phyloP scores from a whole-genome alignment of 129 eudicot genomes.

The Flaveria ramosissima region DNA sequence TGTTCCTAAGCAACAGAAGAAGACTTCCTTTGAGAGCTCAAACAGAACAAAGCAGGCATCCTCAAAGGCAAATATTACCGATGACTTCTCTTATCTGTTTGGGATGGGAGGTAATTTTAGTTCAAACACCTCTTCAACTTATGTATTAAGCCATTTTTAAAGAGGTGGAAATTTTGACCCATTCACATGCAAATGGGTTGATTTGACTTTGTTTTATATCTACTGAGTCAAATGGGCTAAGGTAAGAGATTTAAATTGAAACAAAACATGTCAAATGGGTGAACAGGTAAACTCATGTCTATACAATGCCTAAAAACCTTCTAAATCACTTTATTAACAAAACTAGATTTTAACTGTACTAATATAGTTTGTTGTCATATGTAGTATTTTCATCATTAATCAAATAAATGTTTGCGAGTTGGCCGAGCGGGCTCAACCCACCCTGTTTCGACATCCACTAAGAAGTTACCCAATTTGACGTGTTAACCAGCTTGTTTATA shows the following conservation, averaged over 20 bases:
- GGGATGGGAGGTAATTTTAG: constrained; percentile 66
- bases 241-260: neutral
- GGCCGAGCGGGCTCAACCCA: neutral
- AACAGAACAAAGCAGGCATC: constrained; percentile 38
- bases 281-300: neutral
- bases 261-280: neutral
- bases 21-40: constrained; percentile 28
- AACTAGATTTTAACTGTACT: neutral
- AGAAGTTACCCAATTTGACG: neutral
- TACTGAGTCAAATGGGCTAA: neutral
- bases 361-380: neutral
- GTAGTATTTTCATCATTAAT: neutral
- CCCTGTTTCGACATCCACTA: neutral
- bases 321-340: neutral
- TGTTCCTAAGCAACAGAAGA: constrained; percentile 35
- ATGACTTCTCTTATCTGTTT: constrained; percentile 66
- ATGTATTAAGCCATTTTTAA: neutral
- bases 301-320: neutral
- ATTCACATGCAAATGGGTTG: neutral
- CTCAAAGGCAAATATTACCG: constrained; percentile 36
- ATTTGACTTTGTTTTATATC: constrained; percentile 2
- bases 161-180: neutral
- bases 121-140: constrained; percentile 9
- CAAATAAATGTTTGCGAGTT: neutral
- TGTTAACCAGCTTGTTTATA: neutral